phyloP scores from a whole-genome alignment of 2,329 filamentous ascomycete species.

The Diplodia scrobiculata region DNA sequence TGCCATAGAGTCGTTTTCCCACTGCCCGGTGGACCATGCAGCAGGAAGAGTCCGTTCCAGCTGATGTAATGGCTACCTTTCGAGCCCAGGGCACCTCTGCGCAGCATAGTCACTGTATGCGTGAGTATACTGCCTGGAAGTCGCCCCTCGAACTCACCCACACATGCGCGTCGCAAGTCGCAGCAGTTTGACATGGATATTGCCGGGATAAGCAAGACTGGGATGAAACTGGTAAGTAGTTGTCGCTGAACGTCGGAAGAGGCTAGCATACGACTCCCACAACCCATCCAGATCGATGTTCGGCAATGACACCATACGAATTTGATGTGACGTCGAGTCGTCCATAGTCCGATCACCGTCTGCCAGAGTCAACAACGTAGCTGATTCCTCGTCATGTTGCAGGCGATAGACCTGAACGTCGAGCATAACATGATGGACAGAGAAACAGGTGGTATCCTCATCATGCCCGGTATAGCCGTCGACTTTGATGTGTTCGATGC shows the following conservation, averaged over 20 bases:
- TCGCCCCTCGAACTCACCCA: conserved; percentile 25
- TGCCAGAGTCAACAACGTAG: conserved; percentile 23
- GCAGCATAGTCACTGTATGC: conserved; percentile 39
- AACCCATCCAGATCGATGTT: conserved; percentile 46
- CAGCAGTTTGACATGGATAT: conserved; percentile 48
- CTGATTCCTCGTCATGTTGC: conserved; percentile 34
- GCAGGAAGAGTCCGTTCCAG: conserved; percentile 51
- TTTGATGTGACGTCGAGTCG: conserved; percentile 35
- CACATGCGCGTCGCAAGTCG: conserved; percentile 47
- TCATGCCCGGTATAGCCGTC: conserved; percentile 44
- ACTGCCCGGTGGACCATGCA: conserved; percentile 50
- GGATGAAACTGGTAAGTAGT: neutral
- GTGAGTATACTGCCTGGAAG: neutral
- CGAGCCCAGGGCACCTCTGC: conserved; percentile 40
- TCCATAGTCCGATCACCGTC: conserved; percentile 35
- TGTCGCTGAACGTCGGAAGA: too few relatives aligned
- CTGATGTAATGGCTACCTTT: conserved; percentile 42
- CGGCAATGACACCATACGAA: conserved; percentile 44
- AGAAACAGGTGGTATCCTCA: conserved; percentile 33
- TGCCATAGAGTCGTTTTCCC: conserved; percentile 50
- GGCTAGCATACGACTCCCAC: conserved; percentile 47
- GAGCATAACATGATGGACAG: conserved; percentile 42
- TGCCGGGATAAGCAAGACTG: conserved; percentile 49
- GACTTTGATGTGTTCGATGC: conserved; percentile 43
- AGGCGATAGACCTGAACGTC: conserved; percentile 51